Base-by-base conservation (phyloP, 1,284 basidiomycete species). In the Cryptococcus sp. region DNA sequence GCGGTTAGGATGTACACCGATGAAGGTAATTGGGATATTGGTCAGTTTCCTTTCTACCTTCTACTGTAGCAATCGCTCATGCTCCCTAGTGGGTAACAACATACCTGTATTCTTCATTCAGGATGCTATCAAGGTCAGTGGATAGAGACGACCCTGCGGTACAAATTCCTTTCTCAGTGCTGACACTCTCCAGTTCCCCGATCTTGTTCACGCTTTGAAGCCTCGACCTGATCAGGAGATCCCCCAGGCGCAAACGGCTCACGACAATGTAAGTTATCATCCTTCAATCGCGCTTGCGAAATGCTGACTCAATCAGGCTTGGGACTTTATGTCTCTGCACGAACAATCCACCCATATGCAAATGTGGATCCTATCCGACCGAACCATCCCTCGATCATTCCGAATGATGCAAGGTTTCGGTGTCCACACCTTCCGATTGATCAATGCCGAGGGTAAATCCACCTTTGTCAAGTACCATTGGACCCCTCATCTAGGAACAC, bases 381-480 rank as follows among this genome's bases (percentile, higher is more conserved):
- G 89, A 59, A 84, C 82, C 55, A 81, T 92, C 56, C 90, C 90
- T 11, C 83, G 88, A 35, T 89, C 87, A 2, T 87, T 80, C 72
- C 83, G 89, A 49, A 89, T 88, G 85, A 88, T 93, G 84, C 87
- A 89, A 77, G 90, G 80, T 37, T 90, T 90, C 61, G 23, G 51
- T 53, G 87, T 90, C 33, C 89, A 92, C 73, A 89, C 88, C 0
- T 91, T 80, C 74, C 85, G 86, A 5, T 79, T 91, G 11, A 67
- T 86, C 55, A 89, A 89, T 63, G 79, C 76, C 0, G 70, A 81
- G 14, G 84, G 84, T 50, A 81, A 89, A 65, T 81, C 84, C 1
- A 80, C 82, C 58, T 91, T 90, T 64, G 89, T 90, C 74, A 92
- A 92, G 73, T 92, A 90, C 74, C 88, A 91, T 72, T 88, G 84